phyloP scores from a whole-genome alignment of 805 yeast species.

The Candida easanensis region DNA sequence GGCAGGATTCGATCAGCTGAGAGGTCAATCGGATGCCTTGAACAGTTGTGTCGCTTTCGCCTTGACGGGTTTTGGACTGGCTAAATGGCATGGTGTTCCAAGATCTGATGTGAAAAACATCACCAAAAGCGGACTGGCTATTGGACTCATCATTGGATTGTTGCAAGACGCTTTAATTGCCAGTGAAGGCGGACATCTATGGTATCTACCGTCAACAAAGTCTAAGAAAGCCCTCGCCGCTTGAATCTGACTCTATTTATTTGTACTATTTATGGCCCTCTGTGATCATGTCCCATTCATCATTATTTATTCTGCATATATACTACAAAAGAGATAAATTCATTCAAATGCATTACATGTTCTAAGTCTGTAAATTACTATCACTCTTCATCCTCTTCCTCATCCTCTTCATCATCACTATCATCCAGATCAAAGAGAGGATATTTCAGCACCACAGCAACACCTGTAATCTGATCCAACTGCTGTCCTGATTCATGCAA shows the following conservation, averaged over 20 bases:
- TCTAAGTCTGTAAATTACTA: too few species aligned
- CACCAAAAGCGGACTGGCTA: conserved; percentile 48
- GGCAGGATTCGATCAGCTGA: conserved; percentile 50
- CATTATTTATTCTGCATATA: conserved; percentile 1
- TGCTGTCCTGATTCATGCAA: conserved; percentile 90
- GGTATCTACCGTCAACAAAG: conserved; percentile 42
- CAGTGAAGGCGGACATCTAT: conserved; percentile 57
- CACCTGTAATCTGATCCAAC: conserved; percentile 83
- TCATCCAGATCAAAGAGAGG: conserved; percentile 81
- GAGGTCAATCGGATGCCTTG: conserved; percentile 55
- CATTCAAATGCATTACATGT: neutral
- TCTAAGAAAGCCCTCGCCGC: neutral
- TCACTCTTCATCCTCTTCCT: conserved; percentile 10
- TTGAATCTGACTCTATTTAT: neutral
- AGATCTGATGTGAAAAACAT: conserved; percentile 40
- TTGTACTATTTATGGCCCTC: conserved; percentile 5
- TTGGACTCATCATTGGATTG: conserved; percentile 63
- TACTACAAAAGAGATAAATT: neutral
- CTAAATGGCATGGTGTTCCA: conserved; percentile 39
- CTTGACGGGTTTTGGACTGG: conserved; percentile 50
- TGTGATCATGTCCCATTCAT: too few species aligned
- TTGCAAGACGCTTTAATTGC: conserved; percentile 63
- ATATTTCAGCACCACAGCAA: conserved; percentile 81
- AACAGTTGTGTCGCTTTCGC: conserved; percentile 61
- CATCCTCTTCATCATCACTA: conserved; percentile 41